Percentiles rank a stretch among this genome's conserved stretches.
Evolutionary conservation across 2,329 filamentous ascomycete genomes (phyloP).

Genomic region (Aspergillus tamarii): DNA sequence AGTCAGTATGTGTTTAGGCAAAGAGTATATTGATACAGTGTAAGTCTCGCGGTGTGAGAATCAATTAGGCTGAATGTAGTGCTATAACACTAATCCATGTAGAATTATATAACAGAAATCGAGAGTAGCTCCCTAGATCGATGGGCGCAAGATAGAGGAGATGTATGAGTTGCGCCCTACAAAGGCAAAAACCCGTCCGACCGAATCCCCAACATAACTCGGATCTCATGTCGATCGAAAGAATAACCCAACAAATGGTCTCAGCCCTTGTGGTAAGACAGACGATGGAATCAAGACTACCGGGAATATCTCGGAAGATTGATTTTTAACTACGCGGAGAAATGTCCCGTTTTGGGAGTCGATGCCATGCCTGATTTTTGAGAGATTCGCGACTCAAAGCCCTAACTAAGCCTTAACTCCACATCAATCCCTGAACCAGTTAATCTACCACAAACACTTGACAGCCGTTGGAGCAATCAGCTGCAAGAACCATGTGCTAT

Average conservation of each 20-base stretch:
- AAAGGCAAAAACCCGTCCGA: background rate
- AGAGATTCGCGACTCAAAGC: background rate
- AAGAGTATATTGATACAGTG: background rate
- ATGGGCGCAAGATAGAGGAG: background rate
- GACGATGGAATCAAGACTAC: background rate
- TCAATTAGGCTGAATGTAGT: background rate
- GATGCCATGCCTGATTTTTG: constrained; percentile 1
- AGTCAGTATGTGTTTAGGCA: background rate
- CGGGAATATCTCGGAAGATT: background rate
- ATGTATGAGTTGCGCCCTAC: background rate
- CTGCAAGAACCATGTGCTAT: background rate
- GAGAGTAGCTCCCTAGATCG: background rate
- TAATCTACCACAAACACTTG: background rate
- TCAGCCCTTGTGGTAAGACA: no score
- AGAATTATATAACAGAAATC: background rate
- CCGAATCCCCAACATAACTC: background rate
- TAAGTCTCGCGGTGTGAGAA: background rate
- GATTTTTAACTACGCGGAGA: background rate
- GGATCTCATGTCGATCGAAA: no score
- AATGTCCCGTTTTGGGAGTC: background rate
- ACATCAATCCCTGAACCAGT: background rate
- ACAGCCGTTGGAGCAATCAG: background rate
- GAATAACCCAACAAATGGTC: background rate
- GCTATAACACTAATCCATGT: no score
- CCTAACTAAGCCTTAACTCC: constrained; percentile 4